Base-by-base conservation (phyloP, 345 rosid species). In the Tarenaya hassleriana region DNA sequence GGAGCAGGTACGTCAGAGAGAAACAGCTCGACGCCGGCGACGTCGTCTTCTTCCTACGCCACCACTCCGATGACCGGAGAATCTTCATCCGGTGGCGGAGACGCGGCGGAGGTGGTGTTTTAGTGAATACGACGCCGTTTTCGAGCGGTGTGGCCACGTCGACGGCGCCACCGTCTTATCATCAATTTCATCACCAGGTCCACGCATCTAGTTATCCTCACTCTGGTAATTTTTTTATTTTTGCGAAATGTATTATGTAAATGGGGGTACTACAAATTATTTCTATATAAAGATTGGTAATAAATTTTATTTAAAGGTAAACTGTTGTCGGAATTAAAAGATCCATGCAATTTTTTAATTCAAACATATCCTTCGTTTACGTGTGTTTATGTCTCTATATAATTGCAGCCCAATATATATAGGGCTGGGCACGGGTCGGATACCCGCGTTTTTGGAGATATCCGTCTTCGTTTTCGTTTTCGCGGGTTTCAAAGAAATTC, bases 1-100 rank as follows among this genome's bases (percentile, higher is more conserved):
- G 96, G 96, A 88, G 96, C 54, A 64, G 88, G 34, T 88, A 84
- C 50, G 94, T 88, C 3, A 88, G 82, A 62, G 94, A 88, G 50
- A 88, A 88, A 58, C 80, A 75, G 39, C 86, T 88, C 0, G 82
- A 76, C 38, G 94, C 94, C 0, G 96, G 96, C 0, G 96, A 88
- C 46, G 66, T 82, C 27, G 82, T 88, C 40, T 72, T 72, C 43
- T 88, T 88, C 44, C 72, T 73, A 52, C 76, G 94, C 0, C 80
- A 77, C 63, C 69, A 75, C 13, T 41, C 53, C 0, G 85, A 82
- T 16, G 32, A 58, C 1, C 76, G 80, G 8, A 68, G 79, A 39
- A 47, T 88, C 46, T 84, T 88, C 56, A 82, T 88, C 37, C 81
- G 88, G 15, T 88, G 91, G 91, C 58, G 94, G 38, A 50, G 84